Conservation (phyloP, 108 stramenopile genomes). For the Cyclotella kingstonii region DNA sequence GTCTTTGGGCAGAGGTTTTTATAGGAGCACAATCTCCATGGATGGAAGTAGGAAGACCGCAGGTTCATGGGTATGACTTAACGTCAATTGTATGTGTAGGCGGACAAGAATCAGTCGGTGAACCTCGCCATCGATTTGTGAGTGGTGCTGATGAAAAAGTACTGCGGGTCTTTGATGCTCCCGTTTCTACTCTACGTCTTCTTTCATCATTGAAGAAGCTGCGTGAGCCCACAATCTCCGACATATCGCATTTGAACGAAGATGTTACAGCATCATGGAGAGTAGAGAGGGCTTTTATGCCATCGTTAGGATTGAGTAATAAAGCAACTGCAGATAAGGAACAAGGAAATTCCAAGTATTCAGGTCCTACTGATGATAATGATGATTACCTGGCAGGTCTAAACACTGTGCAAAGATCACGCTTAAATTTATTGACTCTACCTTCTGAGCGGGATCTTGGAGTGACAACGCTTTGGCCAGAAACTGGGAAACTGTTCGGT, state of each 20-base stretch:
- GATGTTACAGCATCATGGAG: constrained; percentile 39
- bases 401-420: constrained; percentile 9
- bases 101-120: constrained; percentile 15
- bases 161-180: constrained; percentile 83
- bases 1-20: constrained; percentile 70
- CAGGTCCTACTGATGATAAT: constrained; percentile 26
- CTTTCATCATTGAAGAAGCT: constrained; percentile 36
- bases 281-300: constrained; percentile 83
- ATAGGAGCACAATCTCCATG: constrained; percentile 37
- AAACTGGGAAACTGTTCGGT: constrained; percentile 78
- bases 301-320: constrained; percentile 84
- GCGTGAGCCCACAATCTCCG: too few species aligned
- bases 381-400: constrained; percentile 18
- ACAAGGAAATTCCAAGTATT: constrained; percentile 32
- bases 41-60: constrained; percentile 82
- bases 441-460: constrained; percentile 85
- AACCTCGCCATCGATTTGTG: constrained; percentile 66
- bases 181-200: constrained; percentile 54
- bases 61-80: constrained; percentile 88
- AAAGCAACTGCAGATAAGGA: constrained; percentile 64
- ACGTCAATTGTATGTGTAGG: constrained; percentile 67
- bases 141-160: constrained; percentile 90
- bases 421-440: constrained; percentile 33
- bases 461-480: constrained; percentile 80
- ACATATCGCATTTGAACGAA: constrained; percentile 7